These are phyloP conservation scores for Mortierella sp. DNA, from an alignment of 371 early-diverging fungal genomes.

Conservation along the genomic window DNA sequence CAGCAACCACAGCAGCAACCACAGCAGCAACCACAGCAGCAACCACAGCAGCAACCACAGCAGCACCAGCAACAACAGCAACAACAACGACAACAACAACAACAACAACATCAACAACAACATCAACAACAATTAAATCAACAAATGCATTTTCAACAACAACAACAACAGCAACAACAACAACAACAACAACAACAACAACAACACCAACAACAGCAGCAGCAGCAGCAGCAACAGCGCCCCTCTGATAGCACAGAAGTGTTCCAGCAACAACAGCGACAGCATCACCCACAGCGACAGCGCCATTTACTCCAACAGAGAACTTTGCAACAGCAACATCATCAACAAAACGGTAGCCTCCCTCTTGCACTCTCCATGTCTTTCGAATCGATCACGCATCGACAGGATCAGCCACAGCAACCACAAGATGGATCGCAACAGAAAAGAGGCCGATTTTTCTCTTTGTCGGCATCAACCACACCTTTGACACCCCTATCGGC, in stretches of 20 bases:
- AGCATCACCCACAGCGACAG: slow-evolving; percentile 11
- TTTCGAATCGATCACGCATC: slow-evolving; percentile 10
- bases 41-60: slow-evolving; percentile 11
- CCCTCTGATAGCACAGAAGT: background rate
- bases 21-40: slow-evolving; percentile 18
- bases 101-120: slow-evolving; percentile 4
- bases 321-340: slow-evolving; percentile 25
- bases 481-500: slow-evolving; percentile 33
- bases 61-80: slow-evolving; percentile 12
- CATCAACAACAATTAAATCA: slow-evolving; percentile 15
- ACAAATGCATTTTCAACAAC: slow-evolving; percentile 13
- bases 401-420: slow-evolving; percentile 9
- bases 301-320: slow-evolving; percentile 14
- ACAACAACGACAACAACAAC: slow-evolving; percentile 1
- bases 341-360: slow-evolving; percentile 6
- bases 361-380: slow-evolving; percentile 29
- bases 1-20: slow-evolving; percentile 2
- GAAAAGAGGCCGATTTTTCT: slow-evolving; percentile 24
- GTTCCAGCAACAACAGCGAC: slow-evolving; percentile 1
- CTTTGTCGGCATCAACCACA: slow-evolving; percentile 19
- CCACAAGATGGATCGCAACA: slow-evolving; percentile 2
- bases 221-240: too few relatives aligned
- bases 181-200: slow-evolving; percentile 12
- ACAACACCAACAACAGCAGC: slow-evolving; percentile 7
- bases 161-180: slow-evolving; percentile 7